phyloP scores from a whole-genome alignment of 129 eudicot species.

The Daucus carota region DNA sequence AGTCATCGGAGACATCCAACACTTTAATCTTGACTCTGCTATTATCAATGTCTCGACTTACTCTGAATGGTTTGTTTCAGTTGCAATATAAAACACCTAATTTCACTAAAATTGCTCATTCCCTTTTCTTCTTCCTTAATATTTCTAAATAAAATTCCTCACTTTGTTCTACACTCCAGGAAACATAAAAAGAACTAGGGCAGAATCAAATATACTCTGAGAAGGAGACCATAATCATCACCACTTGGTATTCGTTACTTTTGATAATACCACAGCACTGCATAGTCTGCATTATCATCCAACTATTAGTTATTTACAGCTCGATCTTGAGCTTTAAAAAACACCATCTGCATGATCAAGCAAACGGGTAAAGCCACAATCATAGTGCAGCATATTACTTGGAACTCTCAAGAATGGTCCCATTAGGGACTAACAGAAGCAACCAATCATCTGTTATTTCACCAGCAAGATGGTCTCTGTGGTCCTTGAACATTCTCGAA shows the following conservation, averaged over 20 bases:
- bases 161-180: not conserved
- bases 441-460: not conserved
- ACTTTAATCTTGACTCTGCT: not conserved
- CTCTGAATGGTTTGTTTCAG: not conserved
- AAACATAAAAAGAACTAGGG: not conserved
- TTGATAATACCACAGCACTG: no score
- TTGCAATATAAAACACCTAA: not conserved
- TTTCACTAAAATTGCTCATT: not conserved
- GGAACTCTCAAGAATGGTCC: not conserved
- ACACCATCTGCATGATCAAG: not conserved
- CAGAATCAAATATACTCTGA: not conserved
- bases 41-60: not conserved
- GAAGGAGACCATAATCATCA: not conserved
- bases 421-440: conserved; percentile 1
- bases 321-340: not conserved
- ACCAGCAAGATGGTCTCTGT: not conserved
- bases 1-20: not conserved
- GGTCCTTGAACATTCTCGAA: conserved; percentile 7
- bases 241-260: not conserved
- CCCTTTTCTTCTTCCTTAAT: not conserved
- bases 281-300: no score
- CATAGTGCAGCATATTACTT: not conserved
- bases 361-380: not conserved
- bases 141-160: not conserved
- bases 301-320: not conserved